Base-by-base conservation (phyloP, 805 yeast species). In the Ogataea salicorniae region DNA sequence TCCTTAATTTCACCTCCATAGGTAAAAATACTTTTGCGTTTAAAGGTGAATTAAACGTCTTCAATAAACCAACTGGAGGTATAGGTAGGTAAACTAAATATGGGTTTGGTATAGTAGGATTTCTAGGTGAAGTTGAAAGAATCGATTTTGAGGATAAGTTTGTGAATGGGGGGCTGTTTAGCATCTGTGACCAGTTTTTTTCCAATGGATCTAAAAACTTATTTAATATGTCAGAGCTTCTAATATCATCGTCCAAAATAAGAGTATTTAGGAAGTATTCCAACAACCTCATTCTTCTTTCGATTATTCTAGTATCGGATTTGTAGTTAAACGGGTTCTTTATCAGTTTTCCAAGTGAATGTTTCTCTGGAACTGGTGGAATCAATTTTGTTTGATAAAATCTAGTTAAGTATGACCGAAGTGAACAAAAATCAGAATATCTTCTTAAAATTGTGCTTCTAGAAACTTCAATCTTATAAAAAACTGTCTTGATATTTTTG, bases 361-460 rank as follows among this genome's bases (percentile, higher is more conserved):
- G 94, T 59, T 86, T 87, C 61, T 84, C 86, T 0, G 99, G 99
- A n/a, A 94, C 88, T 0, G 97, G 97, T 4, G 99, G 98, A 9
- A 94, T 80, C 11, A 94, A 78, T n/a, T 87, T 67, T 5, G 95
- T 81, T 4, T 98, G 99, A 57, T 85, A 84, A 46, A 91, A 72
- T 53, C 82, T 80, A 2, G 80, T 70, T 34, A 94, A 69, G 5
- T 83, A 77, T 29, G 80, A 81, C 47, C 97, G 74, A 35, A 94
- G 73, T 37, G 91, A 81, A 56, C 83, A 95, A 61, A 94, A 94
- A 64, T 94, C 99, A 8, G 96, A 84, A 63, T 94, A 94, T 42
- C 98, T 75, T 59, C 99, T 74, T 35, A 89, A 75, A 2, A 61
- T 56, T n/a, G 45, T 41, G 22, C 53, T 44, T n/a, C 49, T 33